These are phyloP conservation scores for Aspergillus mulundensis DNA, from an alignment of 495 filamentous ascomycete genomes.

Conservation along the genomic window DNA sequence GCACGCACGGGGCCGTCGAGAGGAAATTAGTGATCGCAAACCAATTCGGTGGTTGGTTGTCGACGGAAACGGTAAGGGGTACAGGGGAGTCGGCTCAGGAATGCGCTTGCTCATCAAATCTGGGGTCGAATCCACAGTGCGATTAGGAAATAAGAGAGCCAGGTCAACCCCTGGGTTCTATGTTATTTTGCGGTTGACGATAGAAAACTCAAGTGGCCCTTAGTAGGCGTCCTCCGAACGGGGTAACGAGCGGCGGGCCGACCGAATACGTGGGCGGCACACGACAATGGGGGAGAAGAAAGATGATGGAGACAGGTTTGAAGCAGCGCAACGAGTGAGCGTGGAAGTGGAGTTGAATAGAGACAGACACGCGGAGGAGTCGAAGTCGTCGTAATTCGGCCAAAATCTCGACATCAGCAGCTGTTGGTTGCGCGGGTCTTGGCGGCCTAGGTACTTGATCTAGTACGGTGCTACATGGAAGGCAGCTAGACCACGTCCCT, in stretches of 20 bases:
- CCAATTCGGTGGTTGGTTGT: slow-evolving; percentile 6
- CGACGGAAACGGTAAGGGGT: slow-evolving; percentile 15
- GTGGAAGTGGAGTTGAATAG: background rate
- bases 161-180: background rate
- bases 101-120: slow-evolving; percentile 13
- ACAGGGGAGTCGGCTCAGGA: slow-evolving; percentile 7
- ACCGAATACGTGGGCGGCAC: slow-evolving; percentile 8
- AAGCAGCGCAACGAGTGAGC: background rate
- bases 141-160: background rate
- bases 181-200: background rate
- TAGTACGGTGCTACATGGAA: background rate
- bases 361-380: background rate
- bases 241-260: slow-evolving; percentile 14
- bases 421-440: background rate
- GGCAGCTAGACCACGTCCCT: background rate
- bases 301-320: background rate
- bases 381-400: slow-evolving; percentile 7
- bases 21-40: slow-evolving; percentile 5
- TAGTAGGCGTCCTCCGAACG: slow-evolving; percentile 5
- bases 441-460: background rate
- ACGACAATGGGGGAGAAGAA: background rate
- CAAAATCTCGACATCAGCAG: background rate
- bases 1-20: slow-evolving; percentile 19
- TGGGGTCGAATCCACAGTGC: background rate
- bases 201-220: background rate